Evolutionary conservation across 2,329 filamentous ascomycete species (phyloP).

Genomic region (Talaromyces sp.): DNA sequence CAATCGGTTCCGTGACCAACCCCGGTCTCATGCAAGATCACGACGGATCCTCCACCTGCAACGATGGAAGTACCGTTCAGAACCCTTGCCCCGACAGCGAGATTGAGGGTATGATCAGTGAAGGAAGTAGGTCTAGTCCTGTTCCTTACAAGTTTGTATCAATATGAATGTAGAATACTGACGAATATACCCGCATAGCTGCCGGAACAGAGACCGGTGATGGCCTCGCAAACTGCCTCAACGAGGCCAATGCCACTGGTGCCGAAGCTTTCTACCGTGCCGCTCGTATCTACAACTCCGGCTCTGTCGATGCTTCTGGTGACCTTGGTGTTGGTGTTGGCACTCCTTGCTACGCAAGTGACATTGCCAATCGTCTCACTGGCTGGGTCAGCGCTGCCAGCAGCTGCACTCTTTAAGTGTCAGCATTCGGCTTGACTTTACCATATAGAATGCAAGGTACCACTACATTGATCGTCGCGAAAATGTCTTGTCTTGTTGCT

Average conservation of each 20-base stretch:
- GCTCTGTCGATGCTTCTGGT: constrained; percentile 24
- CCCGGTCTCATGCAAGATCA: constrained; percentile 39
- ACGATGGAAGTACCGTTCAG: constrained; percentile 24
- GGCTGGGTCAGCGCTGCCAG: constrained; percentile 35
- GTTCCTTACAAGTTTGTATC: not conserved
- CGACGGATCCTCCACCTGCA: constrained; percentile 39
- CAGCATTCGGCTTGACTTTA: not conserved
- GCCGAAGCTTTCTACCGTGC: constrained; percentile 23
- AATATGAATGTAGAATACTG: not conserved
- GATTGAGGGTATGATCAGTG: constrained; percentile 40
- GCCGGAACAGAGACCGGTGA: constrained; percentile 34
- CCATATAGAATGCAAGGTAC: not conserved
- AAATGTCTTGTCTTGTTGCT: not conserved
- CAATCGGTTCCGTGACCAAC: constrained; percentile 19
- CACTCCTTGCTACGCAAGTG: constrained; percentile 50
- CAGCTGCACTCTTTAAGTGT: constrained; percentile 6
- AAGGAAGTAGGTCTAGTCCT: constrained; percentile 27
- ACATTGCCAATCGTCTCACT: constrained; percentile 50
- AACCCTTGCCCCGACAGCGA: constrained; percentile 25
- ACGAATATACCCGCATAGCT: not conserved
- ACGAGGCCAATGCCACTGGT: constrained; percentile 25
- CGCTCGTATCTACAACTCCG: constrained; percentile 37
- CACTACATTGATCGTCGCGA: not conserved
- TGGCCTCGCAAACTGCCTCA: constrained; percentile 35
- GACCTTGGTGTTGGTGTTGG: constrained; percentile 37